Percentiles rank a stretch among this genome's conserved stretches.
Evolutionary conservation across 2,329 filamentous ascomycete species (phyloP).

Genomic region (Microascus cirrosus): DNA sequence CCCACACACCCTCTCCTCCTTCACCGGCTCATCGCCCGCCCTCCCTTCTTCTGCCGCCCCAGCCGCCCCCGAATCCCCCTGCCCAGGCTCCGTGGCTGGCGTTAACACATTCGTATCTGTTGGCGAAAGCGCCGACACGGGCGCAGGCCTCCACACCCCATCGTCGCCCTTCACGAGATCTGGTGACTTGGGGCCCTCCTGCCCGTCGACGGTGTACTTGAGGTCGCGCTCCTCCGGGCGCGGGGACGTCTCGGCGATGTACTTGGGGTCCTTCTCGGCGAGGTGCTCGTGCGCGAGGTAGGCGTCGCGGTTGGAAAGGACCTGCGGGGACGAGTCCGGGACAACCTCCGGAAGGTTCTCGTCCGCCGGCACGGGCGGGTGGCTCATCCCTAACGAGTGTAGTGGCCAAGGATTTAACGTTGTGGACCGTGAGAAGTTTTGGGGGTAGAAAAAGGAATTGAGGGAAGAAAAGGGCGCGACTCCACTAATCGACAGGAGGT

Average conservation of each 20-base stretch:
- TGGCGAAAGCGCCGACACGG: background rate
- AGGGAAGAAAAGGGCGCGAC: no score
- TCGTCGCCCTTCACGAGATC: background rate
- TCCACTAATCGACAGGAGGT: no score
- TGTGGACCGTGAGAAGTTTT: no score
- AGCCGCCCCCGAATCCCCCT: background rate
- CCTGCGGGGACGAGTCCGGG: constrained; percentile 5
- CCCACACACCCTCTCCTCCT: constrained; percentile 7
- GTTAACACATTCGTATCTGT: background rate
- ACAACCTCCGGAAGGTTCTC: constrained; percentile 7
- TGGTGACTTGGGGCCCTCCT: background rate
- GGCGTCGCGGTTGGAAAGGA: background rate
- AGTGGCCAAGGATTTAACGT: no score
- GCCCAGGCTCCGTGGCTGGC: background rate
- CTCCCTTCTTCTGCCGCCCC: background rate
- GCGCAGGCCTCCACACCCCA: background rate
- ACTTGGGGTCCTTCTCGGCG: background rate
- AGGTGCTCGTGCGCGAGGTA: background rate
- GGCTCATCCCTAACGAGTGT: background rate
- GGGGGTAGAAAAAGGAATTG: no score
- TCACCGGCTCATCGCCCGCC: background rate
- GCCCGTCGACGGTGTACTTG: background rate
- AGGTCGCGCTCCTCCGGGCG: background rate
- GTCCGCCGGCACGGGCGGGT: background rate
- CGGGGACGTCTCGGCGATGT: background rate